Evolutionary conservation across 495 filamentous ascomycete species (phyloP), one percentile per base, ranked within the genome.

Genomic region (Letharia columbiana): DNA sequence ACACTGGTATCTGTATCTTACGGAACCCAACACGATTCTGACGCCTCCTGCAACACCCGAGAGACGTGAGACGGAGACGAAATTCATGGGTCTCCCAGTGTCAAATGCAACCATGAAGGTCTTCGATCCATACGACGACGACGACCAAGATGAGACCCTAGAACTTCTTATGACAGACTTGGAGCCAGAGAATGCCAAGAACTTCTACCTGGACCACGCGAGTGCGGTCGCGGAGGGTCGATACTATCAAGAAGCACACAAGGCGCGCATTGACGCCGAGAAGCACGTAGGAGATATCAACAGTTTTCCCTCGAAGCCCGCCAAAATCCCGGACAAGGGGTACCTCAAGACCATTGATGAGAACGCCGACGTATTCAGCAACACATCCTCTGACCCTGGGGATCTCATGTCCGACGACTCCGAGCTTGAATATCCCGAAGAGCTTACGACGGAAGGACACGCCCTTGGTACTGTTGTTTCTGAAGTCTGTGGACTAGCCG

Each of bases 101-200:
- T 42, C 65, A 18, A 31, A 61, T n/a, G 67, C 73, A 11, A 66
- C 65, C 1, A 61, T 71, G 44, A 59, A 15, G 3, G 65, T 62
- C 9, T 75, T 79, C 50, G 77, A 78, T n/a, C 73, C 74, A 20
- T 71, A 77, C 42, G 76, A 80, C 56, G 68, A 77, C 47, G 79
- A 77, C 47, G 79, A 79, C 56, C 73, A 80, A 63, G 95, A 99
- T 73, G 95, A 99, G 81, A 99, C 95, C 28, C 77, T 99, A 40
- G 95, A 99, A 81, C 85, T 99, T 63, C 79, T 99, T 71, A 99
- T 99, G 95, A 99, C 94, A 63, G 95, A 99, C 73, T 80, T 99
- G 66, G 94, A 98, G 64, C 86, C 86, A 72, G 84, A 90, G 75
- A 93, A 92, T 78, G 91, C 95, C 50, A 91, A 92, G 80, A 91